Conservation (phyloP, 1,139 yeast species). For the Candida anutae region DNA sequence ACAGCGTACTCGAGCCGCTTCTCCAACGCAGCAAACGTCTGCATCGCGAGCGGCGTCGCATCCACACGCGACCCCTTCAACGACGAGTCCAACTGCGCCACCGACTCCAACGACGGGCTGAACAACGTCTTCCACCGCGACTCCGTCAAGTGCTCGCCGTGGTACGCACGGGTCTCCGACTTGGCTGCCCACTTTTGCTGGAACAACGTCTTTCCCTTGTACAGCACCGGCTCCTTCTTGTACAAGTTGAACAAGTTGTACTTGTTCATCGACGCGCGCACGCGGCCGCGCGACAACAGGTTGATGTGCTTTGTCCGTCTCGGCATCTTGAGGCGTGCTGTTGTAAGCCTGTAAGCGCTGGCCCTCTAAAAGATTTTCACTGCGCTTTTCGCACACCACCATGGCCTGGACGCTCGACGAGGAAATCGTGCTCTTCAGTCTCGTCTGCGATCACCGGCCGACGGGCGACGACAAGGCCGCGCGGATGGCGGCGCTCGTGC, state of each 20-base stretch:
- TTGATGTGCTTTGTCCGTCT: conserved; percentile 51
- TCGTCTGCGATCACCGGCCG: conserved; percentile 66
- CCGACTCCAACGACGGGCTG: conserved; percentile 70
- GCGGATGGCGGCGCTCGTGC: conserved; percentile 49
- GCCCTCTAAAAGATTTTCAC: too few species aligned
- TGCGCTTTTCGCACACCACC: not conserved
- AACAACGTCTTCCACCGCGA: conserved; percentile 69
- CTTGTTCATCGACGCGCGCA: conserved; percentile 90
- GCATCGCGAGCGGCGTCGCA: conserved; percentile 75
- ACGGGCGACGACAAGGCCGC: conserved; percentile 51
- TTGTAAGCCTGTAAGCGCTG: too few species aligned
- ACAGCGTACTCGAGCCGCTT: conserved; percentile 84
- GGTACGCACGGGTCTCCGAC: conserved; percentile 89
- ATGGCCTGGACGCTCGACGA: conserved; percentile 52
- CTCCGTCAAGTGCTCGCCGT: conserved; percentile 90
- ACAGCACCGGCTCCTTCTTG: conserved; percentile 52
- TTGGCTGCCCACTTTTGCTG: conserved; percentile 93
- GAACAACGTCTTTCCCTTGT: conserved; percentile 54
- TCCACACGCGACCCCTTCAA: conserved; percentile 48
- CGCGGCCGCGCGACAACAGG: conserved; percentile 61
- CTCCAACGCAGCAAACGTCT: conserved; percentile 83
- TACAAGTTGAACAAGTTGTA: conserved; percentile 81
- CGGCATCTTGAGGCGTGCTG: too few species aligned
- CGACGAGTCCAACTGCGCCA: conserved; percentile 76
- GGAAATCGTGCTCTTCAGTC: conserved; percentile 57